Conservation (phyloP, 2,329 filamentous ascomycete species). For the Ceratocystis variospora region DNA sequence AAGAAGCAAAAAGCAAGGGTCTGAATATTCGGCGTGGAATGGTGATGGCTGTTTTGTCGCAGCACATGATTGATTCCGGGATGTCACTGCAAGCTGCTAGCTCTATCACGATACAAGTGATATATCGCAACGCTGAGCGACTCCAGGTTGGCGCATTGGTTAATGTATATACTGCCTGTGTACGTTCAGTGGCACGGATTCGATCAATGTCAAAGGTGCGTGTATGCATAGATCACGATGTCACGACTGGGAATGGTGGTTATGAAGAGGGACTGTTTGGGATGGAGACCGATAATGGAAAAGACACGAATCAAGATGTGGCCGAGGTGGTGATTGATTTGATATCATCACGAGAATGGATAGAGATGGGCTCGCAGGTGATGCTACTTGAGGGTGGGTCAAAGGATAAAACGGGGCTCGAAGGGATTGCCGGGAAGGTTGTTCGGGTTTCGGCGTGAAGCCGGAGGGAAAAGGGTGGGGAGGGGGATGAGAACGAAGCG, state of each 20-base stretch:
- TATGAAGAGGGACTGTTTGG: constrained; percentile 14
- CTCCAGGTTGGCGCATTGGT: constrained; percentile 56
- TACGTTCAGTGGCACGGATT: constrained; percentile 68
- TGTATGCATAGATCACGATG: background rate
- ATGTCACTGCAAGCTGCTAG: constrained; percentile 50
- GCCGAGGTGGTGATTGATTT: constrained; percentile 54
- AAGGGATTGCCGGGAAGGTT: constrained; percentile 58
- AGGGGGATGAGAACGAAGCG: background rate
- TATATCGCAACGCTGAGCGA: constrained; percentile 45
- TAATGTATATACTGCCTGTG: constrained; percentile 76
- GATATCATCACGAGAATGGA: constrained; percentile 55
- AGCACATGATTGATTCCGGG: constrained; percentile 42
- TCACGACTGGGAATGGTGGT: background rate
- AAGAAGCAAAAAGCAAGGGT: constrained; percentile 19
- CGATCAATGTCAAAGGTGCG: constrained; percentile 36
- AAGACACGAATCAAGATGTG: constrained; percentile 19
- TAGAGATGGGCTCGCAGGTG: constrained; percentile 56
- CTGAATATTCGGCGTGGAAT: constrained; percentile 61
- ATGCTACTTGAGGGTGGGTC: constrained; percentile 59
- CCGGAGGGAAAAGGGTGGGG: background rate
- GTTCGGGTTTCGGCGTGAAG: constrained; percentile 43
- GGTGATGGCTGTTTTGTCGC: constrained; percentile 54
- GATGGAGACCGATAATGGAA: constrained; percentile 20
- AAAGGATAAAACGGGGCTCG: constrained; percentile 51
- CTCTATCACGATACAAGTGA: constrained; percentile 59